Conservation (phyloP, 345 rosid species). For the Salix dunnii region DNA sequence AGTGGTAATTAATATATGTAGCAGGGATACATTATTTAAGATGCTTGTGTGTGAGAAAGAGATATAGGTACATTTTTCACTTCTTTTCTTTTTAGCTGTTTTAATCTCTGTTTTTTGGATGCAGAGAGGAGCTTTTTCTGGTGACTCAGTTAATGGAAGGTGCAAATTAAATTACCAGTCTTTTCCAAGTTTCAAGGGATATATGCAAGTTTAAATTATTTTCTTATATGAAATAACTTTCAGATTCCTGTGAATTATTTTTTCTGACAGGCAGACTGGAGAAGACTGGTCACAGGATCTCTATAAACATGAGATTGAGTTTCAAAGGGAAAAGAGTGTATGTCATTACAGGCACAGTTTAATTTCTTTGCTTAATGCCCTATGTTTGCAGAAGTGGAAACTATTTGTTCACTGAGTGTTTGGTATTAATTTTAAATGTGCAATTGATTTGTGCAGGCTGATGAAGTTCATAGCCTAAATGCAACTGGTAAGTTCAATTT, state of each 20-base stretch:
- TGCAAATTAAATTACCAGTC: constrained; percentile 14
- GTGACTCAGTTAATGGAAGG: constrained; percentile 35
- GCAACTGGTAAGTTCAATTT: constrained; percentile 43
- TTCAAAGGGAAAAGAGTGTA: constrained; percentile 41
- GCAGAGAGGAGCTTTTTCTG: constrained; percentile 37
- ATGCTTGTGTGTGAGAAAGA: not conserved
- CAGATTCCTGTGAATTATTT: constrained; percentile 27
- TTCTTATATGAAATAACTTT: constrained; percentile 2
- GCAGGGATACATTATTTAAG: constrained; percentile 5
- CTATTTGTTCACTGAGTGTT: not conserved
- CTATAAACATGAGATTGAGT: constrained; percentile 19
- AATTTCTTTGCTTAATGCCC: constrained; percentile 13
- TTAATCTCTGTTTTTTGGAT: constrained; percentile 4
- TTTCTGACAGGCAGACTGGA: constrained; percentile 54
- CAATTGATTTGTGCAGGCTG: constrained; percentile 44
- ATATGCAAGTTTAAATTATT: not conserved
- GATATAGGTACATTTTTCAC: not conserved
- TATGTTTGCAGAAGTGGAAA: constrained; percentile 1
- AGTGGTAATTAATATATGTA: constrained; percentile 3
- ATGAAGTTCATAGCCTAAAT: constrained; percentile 42
- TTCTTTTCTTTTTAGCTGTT: not conserved
- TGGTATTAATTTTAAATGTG: constrained; percentile 13
- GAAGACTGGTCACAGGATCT: constrained; percentile 32
- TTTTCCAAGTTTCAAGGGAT: not conserved
- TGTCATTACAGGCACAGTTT: constrained; percentile 13